A percentile compares a stretch with the other conserved stretches of the same genome.
Evolutionary conservation across 1,284 basidiomycete genomes (phyloP).

Genomic region (Ganoderma multipileum): DNA sequence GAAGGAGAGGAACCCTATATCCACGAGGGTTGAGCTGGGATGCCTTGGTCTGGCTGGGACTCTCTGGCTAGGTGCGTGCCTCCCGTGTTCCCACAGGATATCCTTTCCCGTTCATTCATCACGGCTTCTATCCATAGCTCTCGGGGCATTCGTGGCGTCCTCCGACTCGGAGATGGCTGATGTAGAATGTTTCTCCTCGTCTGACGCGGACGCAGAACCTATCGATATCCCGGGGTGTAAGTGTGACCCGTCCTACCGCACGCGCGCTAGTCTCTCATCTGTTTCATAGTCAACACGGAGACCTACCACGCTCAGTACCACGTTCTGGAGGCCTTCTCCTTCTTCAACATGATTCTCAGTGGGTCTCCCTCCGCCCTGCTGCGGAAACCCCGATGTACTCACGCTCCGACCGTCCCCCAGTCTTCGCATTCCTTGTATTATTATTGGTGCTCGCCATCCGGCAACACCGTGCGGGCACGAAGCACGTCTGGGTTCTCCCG

Average conservation of each 20-base stretch:
- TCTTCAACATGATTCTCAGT: constrained; percentile 78
- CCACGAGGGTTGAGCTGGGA: constrained; percentile 77
- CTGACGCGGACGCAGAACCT: constrained; percentile 53
- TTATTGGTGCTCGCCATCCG: constrained; percentile 70
- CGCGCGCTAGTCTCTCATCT: constrained; percentile 3
- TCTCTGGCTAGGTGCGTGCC: constrained; percentile 77
- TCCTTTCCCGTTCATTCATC: not conserved
- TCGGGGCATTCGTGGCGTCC: constrained; percentile 72
- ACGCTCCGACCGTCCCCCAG: constrained; percentile 44
- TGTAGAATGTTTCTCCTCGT: constrained; percentile 78
- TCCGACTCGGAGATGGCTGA: constrained; percentile 79
- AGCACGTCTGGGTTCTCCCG: constrained; percentile 75
- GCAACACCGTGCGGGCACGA: constrained; percentile 68
- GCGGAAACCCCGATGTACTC: constrained; percentile 29
- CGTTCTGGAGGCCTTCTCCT: constrained; percentile 77
- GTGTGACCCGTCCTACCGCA: constrained; percentile 38
- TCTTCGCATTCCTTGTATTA: constrained; percentile 64
- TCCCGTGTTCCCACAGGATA: constrained; percentile 1
- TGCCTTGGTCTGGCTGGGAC: constrained; percentile 74
- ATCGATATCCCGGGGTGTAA: constrained; percentile 67
- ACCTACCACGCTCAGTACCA: constrained; percentile 84
- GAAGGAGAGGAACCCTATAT: constrained; percentile 73
- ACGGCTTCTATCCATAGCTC: constrained; percentile 51
- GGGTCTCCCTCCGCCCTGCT: constrained; percentile 38
- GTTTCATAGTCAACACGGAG: constrained; percentile 61